Base-by-base conservation (phyloP, 2,329 filamentous ascomycete genomes). In the Aureobasidium sp. region DNA sequence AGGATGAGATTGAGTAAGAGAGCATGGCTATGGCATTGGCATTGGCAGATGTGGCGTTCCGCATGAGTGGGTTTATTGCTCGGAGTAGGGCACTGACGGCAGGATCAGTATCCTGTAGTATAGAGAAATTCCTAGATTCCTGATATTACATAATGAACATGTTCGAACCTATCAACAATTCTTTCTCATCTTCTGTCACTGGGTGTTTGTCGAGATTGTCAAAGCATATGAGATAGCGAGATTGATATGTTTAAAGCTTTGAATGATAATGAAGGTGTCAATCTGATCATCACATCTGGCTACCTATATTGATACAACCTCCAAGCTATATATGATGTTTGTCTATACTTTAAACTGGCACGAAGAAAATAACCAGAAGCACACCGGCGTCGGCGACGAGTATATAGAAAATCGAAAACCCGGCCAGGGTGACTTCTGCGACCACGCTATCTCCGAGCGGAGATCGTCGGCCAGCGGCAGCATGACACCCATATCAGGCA, bases 1-100 rank as follows among this genome's bases (percentile, higher is more conserved):
- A 81, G 62, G 85, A 87, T 70, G 86, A 88, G 74, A 82, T 87
- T 68, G 82, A 85, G 70, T 62, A 62, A 62, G 31, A 1, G 25
- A 14, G 45, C 45, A 51, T 49, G 42, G 31, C 27, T 22, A 42
- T 42, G 25, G 25, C 39, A 45, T 55, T 42, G 25, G 25, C 39
- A 45, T 55, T 42, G 17, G 37, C 51, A 36, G 14, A 51, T n/a
- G n/a, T 25, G 57, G 57, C 57, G 57, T 60, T 51, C 2, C 2
- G 34, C 15, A 5, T 60, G 44, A n/a, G 3, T 48, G 42, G 34
- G 29, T 22, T 49, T 39, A 20, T 48, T 49, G 3, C 49, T 49
- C 31, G 17, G 57, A 47, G 11, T 22, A 60, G 51, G n/a, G 57
- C 44, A 31, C 36, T 17, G 11, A 49, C 25, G 12, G 47, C 45